Evolutionary conservation across 2,329 filamentous ascomycete genomes (phyloP).

Genomic region (Verticillium isaacii): DNA sequence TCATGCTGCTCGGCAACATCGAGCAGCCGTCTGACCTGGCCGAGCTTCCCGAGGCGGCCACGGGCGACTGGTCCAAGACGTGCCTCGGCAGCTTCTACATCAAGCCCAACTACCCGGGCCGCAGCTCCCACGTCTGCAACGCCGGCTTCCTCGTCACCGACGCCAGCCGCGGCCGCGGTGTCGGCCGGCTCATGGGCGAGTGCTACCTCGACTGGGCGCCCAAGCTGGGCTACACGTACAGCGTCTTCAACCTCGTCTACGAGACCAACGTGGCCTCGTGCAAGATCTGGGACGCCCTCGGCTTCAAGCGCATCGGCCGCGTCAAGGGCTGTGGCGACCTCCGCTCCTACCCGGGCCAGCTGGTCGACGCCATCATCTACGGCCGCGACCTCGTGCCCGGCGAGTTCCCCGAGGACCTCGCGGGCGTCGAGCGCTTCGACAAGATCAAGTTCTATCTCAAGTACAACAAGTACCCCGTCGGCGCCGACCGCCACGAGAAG

Average conservation of each 20-base stretch:
- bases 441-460: conserved; percentile 98
- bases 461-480: conserved; percentile 86
- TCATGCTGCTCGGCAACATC: conserved; percentile 80
- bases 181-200: conserved; percentile 72
- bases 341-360: conserved; percentile 61
- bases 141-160: conserved; percentile 74
- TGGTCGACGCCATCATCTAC: conserved; percentile 74
- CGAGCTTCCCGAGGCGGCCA: conserved; percentile 24
- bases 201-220: conserved; percentile 74
- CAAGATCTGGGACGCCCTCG: conserved; percentile 85
- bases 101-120: conserved; percentile 88
- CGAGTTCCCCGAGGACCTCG: conserved; percentile 70
- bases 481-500: conserved; percentile 93
- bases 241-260: conserved; percentile 91
- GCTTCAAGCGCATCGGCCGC: conserved; percentile 86
- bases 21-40: conserved; percentile 54
- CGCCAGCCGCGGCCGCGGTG: conserved; percentile 67
- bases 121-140: conserved; percentile 89
- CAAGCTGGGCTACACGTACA: conserved; percentile 82
- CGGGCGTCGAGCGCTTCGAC: conserved; percentile 95
- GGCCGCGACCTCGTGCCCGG: conserved; percentile 56
- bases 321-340: conserved; percentile 69
- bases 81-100: conserved; percentile 91
- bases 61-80: conserved; percentile 71
- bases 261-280: conserved; percentile 89